Conservation (phyloP, 129 eudicot species). For the Silybum marianum region DNA sequence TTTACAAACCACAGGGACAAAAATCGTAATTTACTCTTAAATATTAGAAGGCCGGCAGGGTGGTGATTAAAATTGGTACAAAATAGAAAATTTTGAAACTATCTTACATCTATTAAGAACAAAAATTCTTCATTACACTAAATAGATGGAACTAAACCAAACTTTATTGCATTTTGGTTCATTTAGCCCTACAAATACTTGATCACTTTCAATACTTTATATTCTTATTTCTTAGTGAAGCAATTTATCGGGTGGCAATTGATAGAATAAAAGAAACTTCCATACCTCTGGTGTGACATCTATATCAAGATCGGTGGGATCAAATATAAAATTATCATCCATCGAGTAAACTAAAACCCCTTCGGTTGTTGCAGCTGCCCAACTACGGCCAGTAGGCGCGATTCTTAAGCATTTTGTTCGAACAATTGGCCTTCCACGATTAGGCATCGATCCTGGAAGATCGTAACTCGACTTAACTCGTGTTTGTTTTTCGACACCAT, state of each 20-base stretch:
- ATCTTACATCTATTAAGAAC: no score
- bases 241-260: neutral
- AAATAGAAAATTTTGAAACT: no score
- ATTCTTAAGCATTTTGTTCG: slow-evolving; percentile 86
- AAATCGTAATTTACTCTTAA: no score
- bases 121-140: no score
- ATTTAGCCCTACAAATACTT: neutral
- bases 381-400: slow-evolving; percentile 94
- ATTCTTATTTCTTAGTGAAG: neutral
- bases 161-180: neutral
- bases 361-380: slow-evolving; percentile 98
- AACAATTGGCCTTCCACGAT: slow-evolving; percentile 81
- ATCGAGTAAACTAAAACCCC: slow-evolving; percentile 88
- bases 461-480: slow-evolving; percentile 55
- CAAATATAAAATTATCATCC: slow-evolving; percentile 91
- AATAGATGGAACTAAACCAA: neutral
- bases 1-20: no score
- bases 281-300: slow-evolving; percentile 96
- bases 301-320: slow-evolving; percentile 96
- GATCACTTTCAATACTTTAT: neutral
- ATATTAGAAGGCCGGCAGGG: no score
- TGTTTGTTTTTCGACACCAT: slow-evolving; percentile 87
- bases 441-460: slow-evolving; percentile 87
- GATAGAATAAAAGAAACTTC: neutral
- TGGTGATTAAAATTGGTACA: no score